Percentiles rank a stretch among this genome's conserved stretches.
phyloP scores from a whole-genome alignment of 1,139 yeast genomes.

The Blastobotrys raffinosifermentans region DNA sequence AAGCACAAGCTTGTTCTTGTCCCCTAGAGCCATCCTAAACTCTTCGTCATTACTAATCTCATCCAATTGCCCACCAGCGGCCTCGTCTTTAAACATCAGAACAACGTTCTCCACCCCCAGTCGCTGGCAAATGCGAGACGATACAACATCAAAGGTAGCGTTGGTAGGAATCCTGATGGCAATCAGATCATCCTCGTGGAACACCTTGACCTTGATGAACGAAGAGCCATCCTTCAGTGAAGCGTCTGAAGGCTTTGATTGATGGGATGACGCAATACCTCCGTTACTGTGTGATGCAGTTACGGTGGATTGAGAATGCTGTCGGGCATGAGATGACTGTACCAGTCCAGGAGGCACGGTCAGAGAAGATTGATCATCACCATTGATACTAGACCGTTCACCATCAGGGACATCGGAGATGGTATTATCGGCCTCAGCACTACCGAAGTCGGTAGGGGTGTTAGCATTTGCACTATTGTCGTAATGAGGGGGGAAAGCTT shows the following conservation, averaged over 20 bases:
- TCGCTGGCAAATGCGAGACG: slow-evolving; percentile 59
- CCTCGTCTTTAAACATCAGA: slow-evolving; percentile 28
- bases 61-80: slow-evolving; percentile 24
- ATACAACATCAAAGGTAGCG: slow-evolving; percentile 55
- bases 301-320: background rate
- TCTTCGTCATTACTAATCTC: slow-evolving; percentile 28
- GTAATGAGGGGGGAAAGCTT: too few relatives aligned
- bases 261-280: background rate
- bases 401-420: too few relatives aligned
- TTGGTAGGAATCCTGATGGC: slow-evolving; percentile 70
- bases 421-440: too few relatives aligned
- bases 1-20: slow-evolving; percentile 32
- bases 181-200: slow-evolving; percentile 83
- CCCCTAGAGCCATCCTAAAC: slow-evolving; percentile 28
- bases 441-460: too few relatives aligned
- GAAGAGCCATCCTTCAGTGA: slow-evolving; percentile 11
- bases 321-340: slow-evolving; percentile 2
- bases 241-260: background rate
- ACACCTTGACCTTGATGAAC: slow-evolving; percentile 69
- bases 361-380: too few relatives aligned
- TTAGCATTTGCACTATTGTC: too few relatives aligned
- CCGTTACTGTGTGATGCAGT: background rate
- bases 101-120: slow-evolving; percentile 36
- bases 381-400: too few relatives aligned
- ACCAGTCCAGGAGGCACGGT: too few relatives aligned